Evolutionary conservation across 1,284 basidiomycete species (phyloP).

Genomic region (Malassezia slooffiae): DNA sequence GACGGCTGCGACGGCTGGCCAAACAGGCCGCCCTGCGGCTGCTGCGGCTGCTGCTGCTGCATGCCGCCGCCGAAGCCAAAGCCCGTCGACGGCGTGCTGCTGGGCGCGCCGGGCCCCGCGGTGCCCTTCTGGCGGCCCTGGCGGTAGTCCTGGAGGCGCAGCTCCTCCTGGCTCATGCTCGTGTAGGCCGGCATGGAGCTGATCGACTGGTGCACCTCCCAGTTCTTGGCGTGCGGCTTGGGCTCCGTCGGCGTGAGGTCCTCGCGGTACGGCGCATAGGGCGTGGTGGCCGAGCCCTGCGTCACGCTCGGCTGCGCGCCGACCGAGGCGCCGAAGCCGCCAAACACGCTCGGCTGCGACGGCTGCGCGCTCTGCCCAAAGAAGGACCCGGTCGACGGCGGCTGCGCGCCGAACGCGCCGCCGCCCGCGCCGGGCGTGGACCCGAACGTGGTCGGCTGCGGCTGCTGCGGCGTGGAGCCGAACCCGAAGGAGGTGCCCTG

Average conservation of each 20-base stretch:
- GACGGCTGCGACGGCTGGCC: slow-evolving; percentile 16
- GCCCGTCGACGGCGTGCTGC: slow-evolving; percentile 13
- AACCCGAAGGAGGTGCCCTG: slow-evolving; percentile 22
- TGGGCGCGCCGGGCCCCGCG: slow-evolving; percentile 14
- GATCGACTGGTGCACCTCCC: slow-evolving; percentile 36
- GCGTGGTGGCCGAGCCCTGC: slow-evolving; percentile 31
- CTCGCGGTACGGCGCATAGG: slow-evolving; percentile 30
- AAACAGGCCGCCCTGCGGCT: slow-evolving; percentile 26
- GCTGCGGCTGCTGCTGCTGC: slow-evolving; percentile 22
- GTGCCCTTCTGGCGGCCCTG: slow-evolving; percentile 32
- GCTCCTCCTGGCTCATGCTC: slow-evolving; percentile 31
- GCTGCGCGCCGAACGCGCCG: slow-evolving; percentile 20
- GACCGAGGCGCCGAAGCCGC: slow-evolving; percentile 18
- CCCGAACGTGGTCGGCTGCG: slow-evolving; percentile 5
- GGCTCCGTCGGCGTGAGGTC: slow-evolving; percentile 30
- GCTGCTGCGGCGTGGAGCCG: slow-evolving; percentile 18
- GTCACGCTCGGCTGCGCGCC: slow-evolving; percentile 15
- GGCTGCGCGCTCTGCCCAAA: slow-evolving; percentile 22
- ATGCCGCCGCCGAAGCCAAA: slow-evolving; percentile 35
- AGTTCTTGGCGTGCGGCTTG: slow-evolving; percentile 32
- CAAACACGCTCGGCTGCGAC: slow-evolving; percentile 8
- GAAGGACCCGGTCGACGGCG: slow-evolving; percentile 23
- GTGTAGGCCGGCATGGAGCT: slow-evolving; percentile 33
- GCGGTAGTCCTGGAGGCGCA: slow-evolving; percentile 34
- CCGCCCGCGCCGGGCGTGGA: too few relatives aligned